These are phyloP conservation scores for Lophiotrema nucula DNA, from an alignment of 495 filamentous ascomycete genomes.

Conservation along the genomic window DNA sequence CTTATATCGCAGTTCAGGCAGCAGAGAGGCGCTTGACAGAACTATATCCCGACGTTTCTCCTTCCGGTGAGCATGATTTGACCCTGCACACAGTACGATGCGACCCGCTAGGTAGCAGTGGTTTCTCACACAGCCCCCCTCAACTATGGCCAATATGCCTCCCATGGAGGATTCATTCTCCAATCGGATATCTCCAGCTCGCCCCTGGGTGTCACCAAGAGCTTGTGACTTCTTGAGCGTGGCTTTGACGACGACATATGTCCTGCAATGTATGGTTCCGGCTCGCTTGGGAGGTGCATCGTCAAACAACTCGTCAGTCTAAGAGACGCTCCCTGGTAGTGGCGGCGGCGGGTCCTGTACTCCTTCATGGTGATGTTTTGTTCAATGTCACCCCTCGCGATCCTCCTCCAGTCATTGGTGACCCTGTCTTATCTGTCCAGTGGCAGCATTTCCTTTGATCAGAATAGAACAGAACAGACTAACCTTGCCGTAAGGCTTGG, in stretches of 20 bases:
- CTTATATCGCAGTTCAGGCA: constrained; percentile 20
- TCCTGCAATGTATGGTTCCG: constrained; percentile 19
- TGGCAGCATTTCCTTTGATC: constrained; percentile 12
- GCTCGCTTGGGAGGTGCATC: constrained; percentile 14
- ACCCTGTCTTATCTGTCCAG: constrained; percentile 17
- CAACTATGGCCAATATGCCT: constrained; percentile 14
- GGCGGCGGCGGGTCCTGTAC: constrained; percentile 16
- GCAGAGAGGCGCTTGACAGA: constrained; percentile 23
- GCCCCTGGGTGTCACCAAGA: constrained; percentile 12
- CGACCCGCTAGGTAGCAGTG: constrained; percentile 15
- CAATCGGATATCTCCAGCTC: constrained; percentile 18
- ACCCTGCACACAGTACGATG: constrained; percentile 19
- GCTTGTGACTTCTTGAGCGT: constrained; percentile 28
- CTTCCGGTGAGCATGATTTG: constrained; percentile 16
- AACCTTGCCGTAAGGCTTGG: constrained; percentile 24
- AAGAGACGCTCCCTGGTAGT: constrained; percentile 20
- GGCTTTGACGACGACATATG: constrained; percentile 22
- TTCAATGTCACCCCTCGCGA: constrained; percentile 7
- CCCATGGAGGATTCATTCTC: constrained; percentile 15
- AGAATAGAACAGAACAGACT: constrained; percentile 23
- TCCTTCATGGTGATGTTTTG: constrained; percentile 26
- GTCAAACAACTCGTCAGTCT: constrained; percentile 27
- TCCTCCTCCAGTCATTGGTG: constrained; percentile 22
- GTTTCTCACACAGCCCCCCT: constrained; percentile 16
- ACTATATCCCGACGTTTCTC: constrained; percentile 17